Conservation (phyloP, 2,329 filamentous ascomycete genomes). For the Sporothrix mexicana region DNA sequence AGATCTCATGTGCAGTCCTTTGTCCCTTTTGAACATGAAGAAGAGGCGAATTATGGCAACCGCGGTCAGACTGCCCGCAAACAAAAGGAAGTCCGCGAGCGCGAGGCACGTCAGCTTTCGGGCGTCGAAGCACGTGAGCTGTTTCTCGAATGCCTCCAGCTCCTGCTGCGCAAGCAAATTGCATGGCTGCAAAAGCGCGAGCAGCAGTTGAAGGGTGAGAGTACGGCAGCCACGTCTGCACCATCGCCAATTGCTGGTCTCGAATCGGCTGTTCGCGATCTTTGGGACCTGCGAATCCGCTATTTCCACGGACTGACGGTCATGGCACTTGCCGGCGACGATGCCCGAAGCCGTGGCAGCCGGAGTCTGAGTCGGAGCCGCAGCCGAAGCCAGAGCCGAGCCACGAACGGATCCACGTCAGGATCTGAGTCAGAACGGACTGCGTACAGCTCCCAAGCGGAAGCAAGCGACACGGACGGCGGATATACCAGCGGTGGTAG, state of each 20-base stretch:
- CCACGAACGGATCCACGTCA: constrained; percentile 1
- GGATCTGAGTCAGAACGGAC: constrained; percentile 32
- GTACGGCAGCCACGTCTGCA: not conserved
- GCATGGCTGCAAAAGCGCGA: constrained; percentile 72
- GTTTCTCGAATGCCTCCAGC: constrained; percentile 82
- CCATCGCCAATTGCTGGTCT: constrained; percentile 63
- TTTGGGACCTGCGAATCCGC: constrained; percentile 77
- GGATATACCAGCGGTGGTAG: constrained; percentile 27
- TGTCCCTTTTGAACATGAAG: constrained; percentile 62
- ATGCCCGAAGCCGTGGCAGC: constrained; percentile 25
- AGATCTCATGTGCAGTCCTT: constrained; percentile 38
- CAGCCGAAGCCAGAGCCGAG: constrained; percentile 32
- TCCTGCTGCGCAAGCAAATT: constrained; percentile 82
- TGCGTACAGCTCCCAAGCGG: constrained; percentile 36
- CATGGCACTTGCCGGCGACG: constrained; percentile 43
- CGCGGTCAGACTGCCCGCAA: constrained; percentile 61
- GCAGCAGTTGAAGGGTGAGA: constrained; percentile 56
- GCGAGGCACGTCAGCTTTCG: constrained; percentile 59
- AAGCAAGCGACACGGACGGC: constrained; percentile 31
- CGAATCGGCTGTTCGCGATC: constrained; percentile 78
- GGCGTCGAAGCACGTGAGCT: constrained; percentile 76
- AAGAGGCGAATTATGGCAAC: constrained; percentile 72
- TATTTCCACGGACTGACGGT: constrained; percentile 60
- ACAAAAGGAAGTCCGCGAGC: constrained; percentile 63
- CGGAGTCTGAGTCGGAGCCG: constrained; percentile 38